Evolutionary conservation across 257 asterid genomes (phyloP), one percentile per base, ranked within the genome.

Genomic region (Plantago ovata): DNA sequence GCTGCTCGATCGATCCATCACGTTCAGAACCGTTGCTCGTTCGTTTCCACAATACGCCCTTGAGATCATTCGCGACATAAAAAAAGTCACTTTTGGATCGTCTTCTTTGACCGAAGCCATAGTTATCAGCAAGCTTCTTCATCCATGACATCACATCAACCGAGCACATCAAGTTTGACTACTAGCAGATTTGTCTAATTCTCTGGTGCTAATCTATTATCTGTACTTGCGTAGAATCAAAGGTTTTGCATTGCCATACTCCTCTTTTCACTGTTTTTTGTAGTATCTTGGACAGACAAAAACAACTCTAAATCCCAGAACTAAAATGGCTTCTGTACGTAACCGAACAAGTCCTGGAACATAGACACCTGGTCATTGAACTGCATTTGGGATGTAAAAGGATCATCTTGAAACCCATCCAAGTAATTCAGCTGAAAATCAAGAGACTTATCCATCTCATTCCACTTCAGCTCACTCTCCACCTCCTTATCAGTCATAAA

Each of bases 291-390:
- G 38, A 50, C 18, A 15, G n/a, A n/a, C n/a, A n/a, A n/a, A 22
- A 22, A 50, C 38, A 16, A 23, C 38, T 50, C 36, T 28, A 8
- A 28, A 28, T 28, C 36, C 36, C 36, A 28, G 36, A 18, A 22
- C 64, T 53, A 75, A 64, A 70, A 80, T 40, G 82, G 79, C 71
- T 77, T 75, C 56, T 74, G 72, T 94, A 77, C 58, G 41, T 69
- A 72, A 20, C 65, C 28, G 63, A 60, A 80, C 81, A 86, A 75
- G 47, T 89, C 95, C 18, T 77, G 86, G 46, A 73, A 80, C 28
- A 60, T 40, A 15, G 68, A 64, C 68, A 68, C 61, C 48, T 75
- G 84, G 21, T 89, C 83, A 38, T 53, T 70, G 21, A 55, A 71
- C 76, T 76, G 86, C 71, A 78, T 39, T 39, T 78, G 86, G 13